A percentile compares a stretch with the other conserved stretches of the same genome.
Evolutionary conservation across 495 filamentous ascomycete species (phyloP).

Genomic region (Apiosordaria backusii): DNA sequence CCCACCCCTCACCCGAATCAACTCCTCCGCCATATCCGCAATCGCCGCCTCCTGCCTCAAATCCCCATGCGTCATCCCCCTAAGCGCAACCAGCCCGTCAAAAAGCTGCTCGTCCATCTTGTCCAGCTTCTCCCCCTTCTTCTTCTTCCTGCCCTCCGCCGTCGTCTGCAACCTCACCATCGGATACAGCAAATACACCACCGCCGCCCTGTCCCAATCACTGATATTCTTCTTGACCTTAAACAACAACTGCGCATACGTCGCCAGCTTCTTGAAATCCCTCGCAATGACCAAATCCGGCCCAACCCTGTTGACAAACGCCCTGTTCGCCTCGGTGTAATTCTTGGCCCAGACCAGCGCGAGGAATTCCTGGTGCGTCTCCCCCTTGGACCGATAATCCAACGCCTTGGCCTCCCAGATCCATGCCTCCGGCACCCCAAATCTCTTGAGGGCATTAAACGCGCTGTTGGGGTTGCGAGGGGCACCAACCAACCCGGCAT

Average conservation of each 20-base stretch:
- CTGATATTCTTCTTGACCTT: slow-evolving; percentile 54
- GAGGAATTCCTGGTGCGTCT: slow-evolving; percentile 62
- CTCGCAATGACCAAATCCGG: slow-evolving; percentile 74
- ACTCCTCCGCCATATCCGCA: slow-evolving; percentile 69
- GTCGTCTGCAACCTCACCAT: slow-evolving; percentile 46
- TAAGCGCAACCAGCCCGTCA: slow-evolving; percentile 60
- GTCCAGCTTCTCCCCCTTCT: slow-evolving; percentile 34
- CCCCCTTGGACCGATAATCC: slow-evolving; percentile 63
- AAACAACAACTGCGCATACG: slow-evolving; percentile 52
- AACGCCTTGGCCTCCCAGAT: slow-evolving; percentile 85
- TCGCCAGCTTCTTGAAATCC: slow-evolving; percentile 60
- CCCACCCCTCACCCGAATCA: slow-evolving; percentile 24
- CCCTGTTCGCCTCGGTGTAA: slow-evolving; percentile 76
- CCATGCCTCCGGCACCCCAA: slow-evolving; percentile 70
- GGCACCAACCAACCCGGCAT: slow-evolving; percentile 52
- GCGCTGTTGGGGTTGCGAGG: slow-evolving; percentile 13
- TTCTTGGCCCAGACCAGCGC: slow-evolving; percentile 72
- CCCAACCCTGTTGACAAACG: slow-evolving; percentile 72
- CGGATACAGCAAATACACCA: slow-evolving; percentile 79
- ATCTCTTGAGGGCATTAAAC: slow-evolving; percentile 40
- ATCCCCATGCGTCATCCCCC: slow-evolving; percentile 51
- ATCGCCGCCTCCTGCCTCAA: slow-evolving; percentile 57
- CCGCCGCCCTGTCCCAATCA: slow-evolving; percentile 72
- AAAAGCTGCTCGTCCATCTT: slow-evolving; percentile 57
- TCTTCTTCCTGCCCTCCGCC: neutral